phyloP scores from a whole-genome alignment of 179 eudicot genomes.

The Patellifolia procumbens region DNA sequence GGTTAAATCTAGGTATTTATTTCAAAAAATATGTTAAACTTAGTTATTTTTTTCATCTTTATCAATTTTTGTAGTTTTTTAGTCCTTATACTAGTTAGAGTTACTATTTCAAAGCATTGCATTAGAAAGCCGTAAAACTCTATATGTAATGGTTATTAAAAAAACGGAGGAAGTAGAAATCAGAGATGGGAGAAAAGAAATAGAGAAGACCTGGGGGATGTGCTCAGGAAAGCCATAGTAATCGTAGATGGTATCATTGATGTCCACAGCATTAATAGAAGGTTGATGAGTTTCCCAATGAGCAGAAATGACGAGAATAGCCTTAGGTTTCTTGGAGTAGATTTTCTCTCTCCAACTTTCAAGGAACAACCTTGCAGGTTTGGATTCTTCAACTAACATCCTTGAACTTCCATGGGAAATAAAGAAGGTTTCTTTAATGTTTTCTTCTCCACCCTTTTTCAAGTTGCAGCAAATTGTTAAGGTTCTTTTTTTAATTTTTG shows the following conservation, averaged over 20 bases:
- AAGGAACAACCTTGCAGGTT: conserved; percentile 54
- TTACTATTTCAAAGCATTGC: no score
- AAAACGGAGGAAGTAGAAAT: not conserved
- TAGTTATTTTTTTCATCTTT: no score
- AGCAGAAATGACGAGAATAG: conserved; percentile 59
- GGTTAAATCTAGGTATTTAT: no score
- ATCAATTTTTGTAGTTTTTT: no score
- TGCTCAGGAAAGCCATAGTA: conserved; percentile 53
- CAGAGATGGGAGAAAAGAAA: no score
- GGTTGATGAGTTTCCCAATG: conserved; percentile 72
- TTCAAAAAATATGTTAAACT: no score
- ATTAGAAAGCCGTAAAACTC: no score
- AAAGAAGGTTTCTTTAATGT: conserved; percentile 44
- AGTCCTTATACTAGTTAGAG: no score
- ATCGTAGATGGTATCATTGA: conserved; percentile 49
- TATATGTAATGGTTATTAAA: no score
- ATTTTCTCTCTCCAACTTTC: conserved; percentile 39
- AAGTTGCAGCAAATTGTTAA: not conserved
- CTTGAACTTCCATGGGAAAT: conserved; percentile 72
- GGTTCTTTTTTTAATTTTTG: conserved; percentile 2
- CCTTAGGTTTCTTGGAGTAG: conserved; percentile 34
- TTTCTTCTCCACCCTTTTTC: not conserved
- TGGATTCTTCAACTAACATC: conserved; percentile 55
- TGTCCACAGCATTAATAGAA: conserved; percentile 42
- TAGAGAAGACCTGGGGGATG: conserved; percentile 44